phyloP scores from a whole-genome alignment of 2,329 filamentous ascomycete genomes.

The Penicillium glabrum region DNA sequence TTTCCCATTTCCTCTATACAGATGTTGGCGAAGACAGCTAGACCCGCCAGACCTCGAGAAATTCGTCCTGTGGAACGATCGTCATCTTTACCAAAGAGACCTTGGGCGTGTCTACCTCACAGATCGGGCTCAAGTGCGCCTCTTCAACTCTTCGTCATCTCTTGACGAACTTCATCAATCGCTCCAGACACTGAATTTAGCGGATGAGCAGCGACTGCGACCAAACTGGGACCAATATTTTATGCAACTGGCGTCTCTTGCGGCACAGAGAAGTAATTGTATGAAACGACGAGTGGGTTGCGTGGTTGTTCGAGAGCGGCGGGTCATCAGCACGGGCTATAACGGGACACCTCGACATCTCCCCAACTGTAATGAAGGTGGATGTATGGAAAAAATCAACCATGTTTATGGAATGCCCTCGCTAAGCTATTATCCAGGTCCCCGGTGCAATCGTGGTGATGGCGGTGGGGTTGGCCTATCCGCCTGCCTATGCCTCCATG shows the following conservation, averaged over 20 bases:
- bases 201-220: constrained; percentile 74
- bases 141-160: constrained; percentile 80
- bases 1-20: constrained; percentile 29
- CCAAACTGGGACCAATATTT: constrained; percentile 98
- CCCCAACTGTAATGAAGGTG: constrained; percentile 88
- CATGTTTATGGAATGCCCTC: not conserved
- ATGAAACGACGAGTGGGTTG: constrained; percentile 98
- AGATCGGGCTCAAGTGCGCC: constrained; percentile 75
- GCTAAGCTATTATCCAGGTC: constrained; percentile 36
- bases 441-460: constrained; percentile 76
- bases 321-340: constrained; percentile 93
- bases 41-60: constrained; percentile 56
- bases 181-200: constrained; percentile 72
- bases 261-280: constrained; percentile 88
- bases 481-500: constrained; percentile 95
- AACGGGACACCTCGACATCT: constrained; percentile 93
- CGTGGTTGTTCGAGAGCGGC: constrained; percentile 79
- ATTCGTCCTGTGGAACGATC: constrained; percentile 66
- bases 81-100: constrained; percentile 68
- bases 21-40: constrained; percentile 50
- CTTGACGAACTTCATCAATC: constrained; percentile 70
- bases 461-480: constrained; percentile 71
- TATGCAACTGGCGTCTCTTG: constrained; percentile 92
- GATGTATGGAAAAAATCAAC: constrained; percentile 56
- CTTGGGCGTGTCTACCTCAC: constrained; percentile 73